These are phyloP conservation scores for Dryas integrifolia DNA, from an alignment of 331 rosid species.

Conservation along the genomic window DNA sequence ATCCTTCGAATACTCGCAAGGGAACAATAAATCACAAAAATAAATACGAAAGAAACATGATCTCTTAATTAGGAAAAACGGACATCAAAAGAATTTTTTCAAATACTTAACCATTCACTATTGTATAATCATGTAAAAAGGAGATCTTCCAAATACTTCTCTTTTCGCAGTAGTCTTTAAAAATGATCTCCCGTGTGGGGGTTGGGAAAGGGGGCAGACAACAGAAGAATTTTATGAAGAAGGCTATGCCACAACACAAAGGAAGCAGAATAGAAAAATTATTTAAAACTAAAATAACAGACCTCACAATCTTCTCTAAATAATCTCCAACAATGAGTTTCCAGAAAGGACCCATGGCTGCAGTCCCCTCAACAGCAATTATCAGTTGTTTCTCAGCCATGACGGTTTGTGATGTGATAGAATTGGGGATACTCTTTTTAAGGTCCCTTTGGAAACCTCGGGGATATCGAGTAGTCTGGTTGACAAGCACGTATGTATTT, in stretches of 20 bases:
- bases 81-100: neutral
- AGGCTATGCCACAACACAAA: neutral
- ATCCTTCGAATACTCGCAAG: neutral
- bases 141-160: neutral
- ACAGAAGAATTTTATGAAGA: neutral
- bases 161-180: neutral
- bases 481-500: neutral
- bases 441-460: neutral
- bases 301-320: constrained; percentile 76
- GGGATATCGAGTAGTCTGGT: neutral
- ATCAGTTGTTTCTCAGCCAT: constrained; percentile 81
- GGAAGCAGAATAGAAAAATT: neutral
- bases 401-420: neutral
- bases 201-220: neutral
- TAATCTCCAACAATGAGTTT: constrained; percentile 53
- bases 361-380: constrained; percentile 72
- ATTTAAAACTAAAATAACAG: neutral
- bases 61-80: neutral
- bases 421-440: neutral
- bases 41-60: no score
- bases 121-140: neutral
- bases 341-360: constrained; percentile 88
- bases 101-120: neutral
- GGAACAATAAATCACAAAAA: no score
- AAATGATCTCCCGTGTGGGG: neutral